A percentile compares a stretch with the other conserved stretches of the same genome.
Conservation (phyloP, 257 asterid genomes). For the Orobanche coerulescens region DNA sequence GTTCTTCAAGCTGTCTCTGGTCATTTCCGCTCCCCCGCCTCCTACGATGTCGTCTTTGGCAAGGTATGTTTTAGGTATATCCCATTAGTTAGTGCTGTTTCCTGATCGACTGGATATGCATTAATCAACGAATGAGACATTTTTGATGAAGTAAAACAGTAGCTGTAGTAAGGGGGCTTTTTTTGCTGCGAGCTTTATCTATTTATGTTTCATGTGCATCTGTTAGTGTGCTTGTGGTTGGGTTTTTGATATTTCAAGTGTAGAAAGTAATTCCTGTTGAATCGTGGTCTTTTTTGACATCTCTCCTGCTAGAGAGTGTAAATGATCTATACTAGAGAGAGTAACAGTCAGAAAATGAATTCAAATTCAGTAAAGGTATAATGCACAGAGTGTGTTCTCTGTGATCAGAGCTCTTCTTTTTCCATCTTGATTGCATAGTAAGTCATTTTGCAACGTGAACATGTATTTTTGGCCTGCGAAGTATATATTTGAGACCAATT, state of each 20-base stretch:
- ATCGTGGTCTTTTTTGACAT: background rate
- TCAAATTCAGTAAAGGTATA: background rate
- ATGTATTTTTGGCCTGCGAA: background rate
- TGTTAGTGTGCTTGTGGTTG: background rate
- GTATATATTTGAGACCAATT: background rate
- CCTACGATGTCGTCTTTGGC: slow-evolving; percentile 77
- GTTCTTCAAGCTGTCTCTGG: slow-evolving; percentile 75
- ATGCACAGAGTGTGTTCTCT: background rate
- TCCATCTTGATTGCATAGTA: background rate
- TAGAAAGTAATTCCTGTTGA: background rate
- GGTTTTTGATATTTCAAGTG: background rate
- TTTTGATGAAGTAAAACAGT: background rate
- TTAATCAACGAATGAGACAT: background rate
- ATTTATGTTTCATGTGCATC: no score
- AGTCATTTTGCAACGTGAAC: background rate
- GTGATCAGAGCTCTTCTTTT: background rate
- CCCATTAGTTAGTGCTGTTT: background rate
- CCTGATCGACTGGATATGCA: background rate
- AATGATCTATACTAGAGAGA: background rate
- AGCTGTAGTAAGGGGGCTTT: no score
- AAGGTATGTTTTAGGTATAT: slow-evolving; percentile 42
- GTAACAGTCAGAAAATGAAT: background rate
- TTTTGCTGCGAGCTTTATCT: no score
- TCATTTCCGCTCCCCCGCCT: slow-evolving; percentile 67
- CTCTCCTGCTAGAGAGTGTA: background rate